Evolutionary conservation across 208 protist genomes (phyloP).

Genomic region (Trypanosoma avium): DNA sequence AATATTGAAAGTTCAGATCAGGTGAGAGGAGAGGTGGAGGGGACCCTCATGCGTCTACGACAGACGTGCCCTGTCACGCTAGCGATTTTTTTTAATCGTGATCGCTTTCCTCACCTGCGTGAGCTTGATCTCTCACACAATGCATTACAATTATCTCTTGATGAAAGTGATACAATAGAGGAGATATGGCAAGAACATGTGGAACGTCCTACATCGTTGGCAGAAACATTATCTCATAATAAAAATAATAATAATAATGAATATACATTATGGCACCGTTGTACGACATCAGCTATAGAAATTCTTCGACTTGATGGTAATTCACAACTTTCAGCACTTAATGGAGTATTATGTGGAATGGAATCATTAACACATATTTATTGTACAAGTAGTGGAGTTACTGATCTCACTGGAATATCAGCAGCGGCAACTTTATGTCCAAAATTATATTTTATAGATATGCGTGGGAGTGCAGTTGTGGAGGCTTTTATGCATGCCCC

Average conservation of each 20-base stretch:
- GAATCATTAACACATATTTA: constrained; percentile 20
- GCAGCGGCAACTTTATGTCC: constrained; percentile 26
- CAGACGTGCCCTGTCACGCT: constrained; percentile 54
- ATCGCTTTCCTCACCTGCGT: constrained; percentile 33
- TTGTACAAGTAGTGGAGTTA: constrained; percentile 7
- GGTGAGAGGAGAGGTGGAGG: not conserved
- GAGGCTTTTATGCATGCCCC: constrained; percentile 19
- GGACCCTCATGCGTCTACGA: constrained; percentile 25
- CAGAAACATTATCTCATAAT: too few species aligned
- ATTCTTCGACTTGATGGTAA: constrained; percentile 53
- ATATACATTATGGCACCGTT: not conserved
- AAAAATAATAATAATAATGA: too few species aligned
- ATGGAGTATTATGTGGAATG: constrained; percentile 49
- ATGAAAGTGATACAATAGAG: constrained; percentile 60
- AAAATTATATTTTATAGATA: constrained; percentile 15
- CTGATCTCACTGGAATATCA: constrained; percentile 20
- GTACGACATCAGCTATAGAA: constrained; percentile 15
- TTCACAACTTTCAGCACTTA: constrained; percentile 35
- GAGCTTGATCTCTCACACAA: constrained; percentile 73
- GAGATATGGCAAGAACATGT: constrained; percentile 27
- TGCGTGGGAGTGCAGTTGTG: constrained; percentile 16
- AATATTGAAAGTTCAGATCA: too few species aligned
- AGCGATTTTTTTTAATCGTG: constrained; percentile 54
- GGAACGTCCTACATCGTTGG: too few species aligned
- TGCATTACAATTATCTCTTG: constrained; percentile 39